Base-by-base conservation (phyloP, 768 basidiomycete species). In the Galerina sulciceps region DNA sequence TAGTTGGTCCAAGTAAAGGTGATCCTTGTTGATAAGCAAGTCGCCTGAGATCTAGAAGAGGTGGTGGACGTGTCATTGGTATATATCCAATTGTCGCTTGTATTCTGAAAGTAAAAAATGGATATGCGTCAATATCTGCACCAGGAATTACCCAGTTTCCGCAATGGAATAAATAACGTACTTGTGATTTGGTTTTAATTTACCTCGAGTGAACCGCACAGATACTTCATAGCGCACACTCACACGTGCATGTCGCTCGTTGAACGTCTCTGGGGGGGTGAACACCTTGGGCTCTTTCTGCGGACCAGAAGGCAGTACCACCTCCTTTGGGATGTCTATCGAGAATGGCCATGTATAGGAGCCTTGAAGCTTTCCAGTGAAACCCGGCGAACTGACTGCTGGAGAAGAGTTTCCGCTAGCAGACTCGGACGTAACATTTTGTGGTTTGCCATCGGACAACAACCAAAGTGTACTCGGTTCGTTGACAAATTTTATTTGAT, bases 281-380 rank as follows among this genome's bases (percentile, higher is more conserved):
- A 68, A 76, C 0, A 66, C 57, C 48, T 69, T 66, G 11, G 57
- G 42, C 35, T 61, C 64, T 6, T 67, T 64, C 41, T 59, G 62
- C 22, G 58, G 50, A 6, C 59, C 59, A 35, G 43, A 41, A 6
- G 68, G 53, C 8, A 74, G 31, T 2, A 68, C 59, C 3, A 78
- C 72, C 37, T 76, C 67, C 56, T 71, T 68, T 3, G 79, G 80
- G 5, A 89, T 66, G 2, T 73, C 61, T 26, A 82, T 61, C 1
- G 71, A 71, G 53, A 78, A 77, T 0, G 74, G 70, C 76, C 75
- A 81, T 31, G 62, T 53, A 54, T 73, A 73, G 35, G 68, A 64
- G 8, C 80, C 79, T 20, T 63, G 59, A 10, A 81, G 71, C 45
- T 75, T 76, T 18, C 67, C 61, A 13, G 46, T 66, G 63, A 55